Percentiles rank a stretch among this genome's conserved stretches.
These are phyloP conservation scores for Lactifluus rugatus DNA, from an alignment of 768 basidiomycete species.

Conservation along the genomic window DNA sequence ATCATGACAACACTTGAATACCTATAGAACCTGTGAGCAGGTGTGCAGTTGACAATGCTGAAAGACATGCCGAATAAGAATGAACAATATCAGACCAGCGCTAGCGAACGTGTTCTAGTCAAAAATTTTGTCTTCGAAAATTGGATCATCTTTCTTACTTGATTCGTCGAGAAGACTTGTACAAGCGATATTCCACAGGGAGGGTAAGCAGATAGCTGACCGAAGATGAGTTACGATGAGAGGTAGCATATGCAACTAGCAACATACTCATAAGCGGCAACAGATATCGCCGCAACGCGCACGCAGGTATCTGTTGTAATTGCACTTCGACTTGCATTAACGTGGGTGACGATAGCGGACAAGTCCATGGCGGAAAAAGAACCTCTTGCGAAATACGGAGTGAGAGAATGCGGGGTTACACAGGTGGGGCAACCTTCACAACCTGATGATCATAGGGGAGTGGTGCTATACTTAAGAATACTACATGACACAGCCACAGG, in stretches of 20 bases:
- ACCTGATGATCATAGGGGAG: not conserved
- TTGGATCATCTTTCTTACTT: not conserved
- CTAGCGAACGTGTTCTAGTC: not conserved
- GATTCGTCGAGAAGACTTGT: not conserved
- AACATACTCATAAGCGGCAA: not conserved
- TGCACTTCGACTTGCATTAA: not conserved
- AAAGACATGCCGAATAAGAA: not conserved
- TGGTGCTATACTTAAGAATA: not conserved
- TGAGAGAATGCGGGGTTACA: not conserved
- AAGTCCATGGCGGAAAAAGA: not conserved
- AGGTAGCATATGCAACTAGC: not conserved
- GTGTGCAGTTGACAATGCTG: not conserved
- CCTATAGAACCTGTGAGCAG: not conserved
- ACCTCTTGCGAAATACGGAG: not conserved
- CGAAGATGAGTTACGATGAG: not conserved
- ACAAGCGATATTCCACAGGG: not conserved
- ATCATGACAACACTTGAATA: not conserved
- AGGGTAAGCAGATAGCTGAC: not conserved
- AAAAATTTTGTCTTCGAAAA: not conserved
- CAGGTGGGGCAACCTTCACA: not conserved
- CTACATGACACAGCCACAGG: not conserved
- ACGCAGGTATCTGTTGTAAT: not conserved
- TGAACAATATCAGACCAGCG: not conserved
- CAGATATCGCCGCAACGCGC: not conserved
- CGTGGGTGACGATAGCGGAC: not conserved